Evolutionary conservation across 768 basidiomycete genomes (phyloP), one percentile per base, ranked within the genome.

Genomic region (Pisolithus albus): DNA sequence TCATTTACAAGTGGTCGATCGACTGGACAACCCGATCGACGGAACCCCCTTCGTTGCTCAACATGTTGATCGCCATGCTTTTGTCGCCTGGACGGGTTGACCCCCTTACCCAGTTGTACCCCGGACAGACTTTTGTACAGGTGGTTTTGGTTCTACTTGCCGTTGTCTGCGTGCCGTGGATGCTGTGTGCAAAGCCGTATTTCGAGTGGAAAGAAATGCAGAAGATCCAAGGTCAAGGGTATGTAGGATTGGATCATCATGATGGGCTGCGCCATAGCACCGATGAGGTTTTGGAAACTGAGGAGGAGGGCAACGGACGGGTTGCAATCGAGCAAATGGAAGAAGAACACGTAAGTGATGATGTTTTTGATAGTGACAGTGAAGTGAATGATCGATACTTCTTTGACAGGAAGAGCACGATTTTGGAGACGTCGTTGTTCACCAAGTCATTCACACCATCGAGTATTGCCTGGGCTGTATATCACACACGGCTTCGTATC

Each of bases 381-480:
- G 37, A 34, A 30, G 21, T 39, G 21, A 48, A 34, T 51, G 28
- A 38, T 49, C 52, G 40, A 59, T 52, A 19, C 30, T 30, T 24
- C 47, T 44, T 50, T 50, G 40, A 56, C 64, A 86, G 80, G 83
- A 92, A 72, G 77, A 88, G 45, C 91, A 94, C 66, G 92, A 96
- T 63, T 91, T 97, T 69, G 76, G 92, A 63, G 96, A 99, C 69
- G 82, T 96, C 52, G 81, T 96, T 21, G 89, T 98, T 53, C 95
- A 99, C 70, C 96, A 99, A 69, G 76, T 96, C 55, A 99, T 99
- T 63, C 96, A 98, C 70, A 95, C 93, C 23, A 97, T 99, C 70
- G 96, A 99, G 72, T 99, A 98, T 72, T 99, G 96, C 66, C 82
- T 99, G 32, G 96, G 95, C 7, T 97, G 95, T 69, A 97, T 97